phyloP scores from a whole-genome alignment of 176 grass and related monocot species.

The Pontederia paniculata region DNA sequence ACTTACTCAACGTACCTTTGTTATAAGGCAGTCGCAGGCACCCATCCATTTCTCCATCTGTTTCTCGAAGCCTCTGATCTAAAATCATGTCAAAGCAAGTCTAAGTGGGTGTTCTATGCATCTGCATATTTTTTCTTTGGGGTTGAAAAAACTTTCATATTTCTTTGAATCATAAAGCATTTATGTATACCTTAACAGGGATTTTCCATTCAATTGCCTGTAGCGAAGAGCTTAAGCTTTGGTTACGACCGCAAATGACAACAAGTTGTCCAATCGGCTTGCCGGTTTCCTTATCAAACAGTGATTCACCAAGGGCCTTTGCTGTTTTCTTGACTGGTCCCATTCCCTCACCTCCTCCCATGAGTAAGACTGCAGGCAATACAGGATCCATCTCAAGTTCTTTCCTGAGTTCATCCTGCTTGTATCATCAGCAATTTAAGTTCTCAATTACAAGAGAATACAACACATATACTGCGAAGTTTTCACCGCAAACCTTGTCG shows the following conservation, averaged over 20 bases:
- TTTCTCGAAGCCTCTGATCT: constrained; percentile 94
- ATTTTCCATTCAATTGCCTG: constrained; percentile 74
- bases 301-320: constrained; percentile 67
- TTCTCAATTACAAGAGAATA: neutral
- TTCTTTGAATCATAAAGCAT: neutral
- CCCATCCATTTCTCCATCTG: constrained; percentile 99
- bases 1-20: constrained; percentile 45
- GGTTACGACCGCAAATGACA: constrained; percentile 90
- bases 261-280: constrained; percentile 89
- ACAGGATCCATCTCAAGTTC: constrained; percentile 87
- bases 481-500: constrained; percentile 47
- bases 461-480: neutral
- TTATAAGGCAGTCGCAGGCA: constrained; percentile 97
- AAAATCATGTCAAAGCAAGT: constrained; percentile 13
- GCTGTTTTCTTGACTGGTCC: constrained; percentile 96
- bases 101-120: neutral
- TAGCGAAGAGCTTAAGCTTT: constrained; percentile 62
- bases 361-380: constrained; percentile 77
- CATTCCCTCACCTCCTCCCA: constrained; percentile 99
- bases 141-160: neutral
- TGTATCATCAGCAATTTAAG: neutral
- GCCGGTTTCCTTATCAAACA: constrained; percentile 63
- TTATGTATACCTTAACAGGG: constrained; percentile 66
- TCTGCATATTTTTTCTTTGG: neutral
- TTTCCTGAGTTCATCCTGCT: constrained; percentile 59